A percentile compares a stretch with the other conserved stretches of the same genome.
These are phyloP conservation scores for Chytriomyces sp. DNA, from an alignment of 192 early-diverging fungal genomes.

Conservation along the genomic window DNA sequence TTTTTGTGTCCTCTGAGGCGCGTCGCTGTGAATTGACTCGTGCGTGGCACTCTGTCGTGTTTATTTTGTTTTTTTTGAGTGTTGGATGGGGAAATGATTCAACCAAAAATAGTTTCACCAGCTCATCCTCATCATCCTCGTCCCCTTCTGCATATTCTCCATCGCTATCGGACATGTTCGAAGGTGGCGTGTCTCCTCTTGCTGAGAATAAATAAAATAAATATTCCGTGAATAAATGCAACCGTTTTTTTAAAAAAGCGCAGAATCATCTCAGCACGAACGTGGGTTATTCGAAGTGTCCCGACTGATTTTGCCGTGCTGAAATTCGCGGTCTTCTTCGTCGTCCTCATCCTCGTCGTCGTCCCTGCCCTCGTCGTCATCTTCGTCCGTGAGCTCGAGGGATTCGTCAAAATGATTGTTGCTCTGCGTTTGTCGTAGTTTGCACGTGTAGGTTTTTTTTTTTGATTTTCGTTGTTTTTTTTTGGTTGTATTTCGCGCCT, in stretches of 20 bases:
- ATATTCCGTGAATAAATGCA: background rate
- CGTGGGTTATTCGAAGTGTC: conserved; percentile 34
- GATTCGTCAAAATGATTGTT: conserved; percentile 49
- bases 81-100: background rate
- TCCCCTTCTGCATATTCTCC: conserved; percentile 56
- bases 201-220: background rate
- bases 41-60: conserved; percentile 18
- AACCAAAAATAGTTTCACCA: background rate
- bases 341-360: conserved; percentile 39
- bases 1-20: background rate
- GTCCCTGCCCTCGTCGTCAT: conserved; percentile 41
- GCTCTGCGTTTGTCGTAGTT: background rate
- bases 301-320: conserved; percentile 24
- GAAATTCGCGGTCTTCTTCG: conserved; percentile 21
- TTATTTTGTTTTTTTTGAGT: background rate
- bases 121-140: conserved; percentile 44
- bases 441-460: background rate
- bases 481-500: background rate
- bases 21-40: conserved; percentile 11
- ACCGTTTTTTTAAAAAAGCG: background rate
- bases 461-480: background rate
- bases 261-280: background rate
- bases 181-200: conserved; percentile 56
- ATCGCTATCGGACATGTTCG: conserved; percentile 51
- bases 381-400: conserved; percentile 44